Conservation (phyloP, 225 moss, liverwort and hornwort genomes). For the Physcomitrium patens region DNA sequence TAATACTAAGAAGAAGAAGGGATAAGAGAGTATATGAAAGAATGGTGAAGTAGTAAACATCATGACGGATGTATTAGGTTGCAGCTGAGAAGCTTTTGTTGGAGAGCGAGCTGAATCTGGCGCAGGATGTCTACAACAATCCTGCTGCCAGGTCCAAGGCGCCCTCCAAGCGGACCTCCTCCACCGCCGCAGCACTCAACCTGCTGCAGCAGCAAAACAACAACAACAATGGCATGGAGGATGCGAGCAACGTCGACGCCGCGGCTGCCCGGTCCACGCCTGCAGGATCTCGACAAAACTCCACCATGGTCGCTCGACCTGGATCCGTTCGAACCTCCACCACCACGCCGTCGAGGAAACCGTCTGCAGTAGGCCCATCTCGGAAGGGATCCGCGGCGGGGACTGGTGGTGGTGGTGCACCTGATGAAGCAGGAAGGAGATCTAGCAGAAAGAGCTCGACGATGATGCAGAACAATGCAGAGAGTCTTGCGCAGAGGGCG, state of each 20-base stretch:
- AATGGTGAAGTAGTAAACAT: no score
- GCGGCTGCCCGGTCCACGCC: not conserved
- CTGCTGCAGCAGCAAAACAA: no score
- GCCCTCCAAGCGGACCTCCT: conserved; percentile 38
- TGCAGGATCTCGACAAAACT: conserved; percentile 26
- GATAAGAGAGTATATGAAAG: no score
- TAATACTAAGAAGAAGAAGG: no score
- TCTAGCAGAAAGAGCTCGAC: conserved; percentile 30
- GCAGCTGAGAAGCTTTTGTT: conserved; percentile 36
- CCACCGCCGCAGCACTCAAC: not conserved
- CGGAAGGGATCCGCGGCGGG: conserved; percentile 20
- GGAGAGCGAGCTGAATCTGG: conserved; percentile 42
- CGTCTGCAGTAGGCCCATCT: not conserved
- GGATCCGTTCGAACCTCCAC: conserved; percentile 17
- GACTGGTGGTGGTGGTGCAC: not conserved
- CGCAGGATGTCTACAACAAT: conserved; percentile 42
- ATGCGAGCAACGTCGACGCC: not conserved
- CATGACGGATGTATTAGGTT: conserved; percentile 19
- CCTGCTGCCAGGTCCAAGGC: conserved; percentile 38
- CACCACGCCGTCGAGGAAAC: conserved; percentile 1
- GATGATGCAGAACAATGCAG: conserved; percentile 5
- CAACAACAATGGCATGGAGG: not conserved
- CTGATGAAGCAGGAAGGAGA: not conserved
- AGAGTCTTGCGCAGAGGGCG: conserved; percentile 24
- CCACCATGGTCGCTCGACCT: not conserved